Evolutionary conservation across 1,139 yeast genomes (phyloP), one percentile per base, ranked within the genome.

Genomic region (Pichia norvegensis): DNA sequence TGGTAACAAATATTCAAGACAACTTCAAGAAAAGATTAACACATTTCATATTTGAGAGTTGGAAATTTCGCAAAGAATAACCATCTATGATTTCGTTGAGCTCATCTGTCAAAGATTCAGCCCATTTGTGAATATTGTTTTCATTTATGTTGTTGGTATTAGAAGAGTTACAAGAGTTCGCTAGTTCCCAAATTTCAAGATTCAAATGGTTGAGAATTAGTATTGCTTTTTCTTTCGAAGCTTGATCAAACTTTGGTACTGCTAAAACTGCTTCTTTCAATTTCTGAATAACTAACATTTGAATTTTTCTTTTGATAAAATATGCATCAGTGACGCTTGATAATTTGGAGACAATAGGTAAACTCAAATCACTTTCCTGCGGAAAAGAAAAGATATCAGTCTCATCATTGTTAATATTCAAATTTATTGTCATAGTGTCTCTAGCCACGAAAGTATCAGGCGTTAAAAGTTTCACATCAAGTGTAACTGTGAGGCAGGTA

Each of bases 221-320:
- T 17, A 49, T 52, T 10, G 59, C 58, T 14, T 40, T 43, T 21
- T 55, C 57, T 31, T 56, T 59, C 4, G 48, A 42, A 1, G 31
- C 21, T 9, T 16, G 20, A 36, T 43, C 47, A 38, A 52, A 59
- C 5, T 29, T 25, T 8, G 39, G 35, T 21, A 42, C 35, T 5
- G 46, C 38, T n/a, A 59, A 43, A 3, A 61, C 53, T 2, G 36
- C 33, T 2, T 39, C 36, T 16, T 50, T 45, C 22, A 68, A 49
- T 2, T 56, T 50, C 8, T 61, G 52, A 4, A 64, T 51, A 6
- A 68, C 55, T 8, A 63, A 46, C 22, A 66, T 47, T 47, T 70
- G 73, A 4, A 67, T 62, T 43, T 64, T 64, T 38, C 69, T 58
- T 50, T 64, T 62, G 2, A 66, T 63, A 47, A 60, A 62, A 1